Base-by-base conservation (phyloP, 2,329 filamentous ascomycete species). In the Cyphellophora attinorum region DNA sequence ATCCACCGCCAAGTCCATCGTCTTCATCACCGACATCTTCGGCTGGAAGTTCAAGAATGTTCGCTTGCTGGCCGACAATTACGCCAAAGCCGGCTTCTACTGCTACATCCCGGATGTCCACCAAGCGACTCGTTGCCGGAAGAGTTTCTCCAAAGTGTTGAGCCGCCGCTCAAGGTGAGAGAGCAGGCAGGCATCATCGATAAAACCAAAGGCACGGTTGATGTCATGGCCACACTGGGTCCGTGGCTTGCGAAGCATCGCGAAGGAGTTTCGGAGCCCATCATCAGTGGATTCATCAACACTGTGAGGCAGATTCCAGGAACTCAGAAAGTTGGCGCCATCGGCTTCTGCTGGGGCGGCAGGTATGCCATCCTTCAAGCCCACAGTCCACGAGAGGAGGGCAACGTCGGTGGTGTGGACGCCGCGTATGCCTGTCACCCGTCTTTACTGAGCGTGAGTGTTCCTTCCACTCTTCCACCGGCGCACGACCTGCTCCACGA, bases 331-430 rank as follows among this genome's bases (percentile, higher is more conserved):
- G 55, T 67, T 11, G 61, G 56, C n/a, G 60, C 57, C 5, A 55
- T 68, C 17, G 65, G 65, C 4, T 68, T 67, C 49, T 68, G 65
- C 55, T 68, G 61, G 52, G 65, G 65, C 19, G 65, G 53, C 1
- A 46, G 58, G 17, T 17, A 19, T 11, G 14, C 15, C 29, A 55
- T 62, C 30, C 44, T 62, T 10, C 39, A 48, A 14, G 49, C 51
- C 19, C 47, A 51, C 33, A 25, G 21, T n/a, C 48, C 47, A 11
- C 44, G 48, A 3, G 45, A 37, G 12, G 42, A 44, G n/a, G 41
- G 42, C 17, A 21, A 41, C 17, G 35, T 51, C 12, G 51, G 52
- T 21, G 54, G 53, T 5, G 57, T 62, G 12, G 60, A 65, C 46
- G 62, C 61, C 5, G 59, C 55, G 4, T 58, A 56, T 38, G 56